These are phyloP conservation scores for Paradendryphiella salina DNA, from an alignment of 2,329 filamentous ascomycete species.

Conservation along the genomic window DNA sequence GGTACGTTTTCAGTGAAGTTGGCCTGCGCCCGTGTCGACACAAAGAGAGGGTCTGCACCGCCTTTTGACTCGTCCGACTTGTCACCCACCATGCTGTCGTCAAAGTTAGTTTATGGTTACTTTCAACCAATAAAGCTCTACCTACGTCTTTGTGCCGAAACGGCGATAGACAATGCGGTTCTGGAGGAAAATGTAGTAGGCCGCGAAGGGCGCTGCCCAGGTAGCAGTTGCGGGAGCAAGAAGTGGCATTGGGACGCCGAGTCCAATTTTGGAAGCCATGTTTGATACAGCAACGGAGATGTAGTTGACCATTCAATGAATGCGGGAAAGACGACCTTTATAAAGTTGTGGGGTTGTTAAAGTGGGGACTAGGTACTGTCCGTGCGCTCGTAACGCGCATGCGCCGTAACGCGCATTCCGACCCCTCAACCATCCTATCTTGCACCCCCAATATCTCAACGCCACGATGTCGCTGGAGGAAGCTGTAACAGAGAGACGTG, in stretches of 20 bases:
- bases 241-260: slow-evolving; percentile 39
- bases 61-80: slow-evolving; percentile 18
- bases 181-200: slow-evolving; percentile 50
- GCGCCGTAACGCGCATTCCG: too few species aligned
- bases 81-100: slow-evolving; percentile 34
- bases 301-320: slow-evolving; percentile 21
- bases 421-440: too few species aligned
- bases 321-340: not conserved
- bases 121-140: not conserved
- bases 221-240: slow-evolving; percentile 46
- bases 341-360: slow-evolving; percentile 5
- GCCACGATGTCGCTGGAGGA: too few species aligned
- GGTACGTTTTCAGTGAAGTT: slow-evolving; percentile 54
- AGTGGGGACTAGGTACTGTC: slow-evolving; percentile 6
- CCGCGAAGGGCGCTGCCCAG: slow-evolving; percentile 49
- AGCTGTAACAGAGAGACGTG: too few species aligned
- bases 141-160: slow-evolving; percentile 36
- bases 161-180: slow-evolving; percentile 47
- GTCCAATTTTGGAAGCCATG: slow-evolving; percentile 39
- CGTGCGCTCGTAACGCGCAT: too few species aligned
- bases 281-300: slow-evolving; percentile 17
- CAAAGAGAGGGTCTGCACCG: slow-evolving; percentile 38
- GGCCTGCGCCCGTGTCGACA: slow-evolving; percentile 44
- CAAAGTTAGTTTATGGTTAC: slow-evolving; percentile 9
- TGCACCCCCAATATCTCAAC: too few species aligned